Percentiles rank a stretch among this genome's conserved stretches.
Conservation (phyloP, 352 stramenopile species). For the Pythium biforme region DNA sequence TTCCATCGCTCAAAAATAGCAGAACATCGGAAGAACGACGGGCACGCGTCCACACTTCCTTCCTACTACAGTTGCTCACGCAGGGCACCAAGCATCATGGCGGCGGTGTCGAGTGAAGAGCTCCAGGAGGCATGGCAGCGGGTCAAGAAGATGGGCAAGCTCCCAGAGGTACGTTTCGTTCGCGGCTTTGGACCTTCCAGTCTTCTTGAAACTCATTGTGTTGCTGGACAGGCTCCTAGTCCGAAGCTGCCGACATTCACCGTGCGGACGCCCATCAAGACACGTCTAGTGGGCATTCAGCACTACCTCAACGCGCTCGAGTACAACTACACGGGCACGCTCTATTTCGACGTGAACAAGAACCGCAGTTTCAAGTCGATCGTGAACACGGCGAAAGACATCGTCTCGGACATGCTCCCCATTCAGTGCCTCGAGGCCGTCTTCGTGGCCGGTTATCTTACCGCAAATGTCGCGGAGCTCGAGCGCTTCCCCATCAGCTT, state of each 20-base stretch:
- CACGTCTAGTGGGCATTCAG: conserved; percentile 55
- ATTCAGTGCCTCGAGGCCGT: conserved; percentile 90
- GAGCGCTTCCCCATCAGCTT: conserved; percentile 87
- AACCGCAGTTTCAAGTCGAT: conserved; percentile 90
- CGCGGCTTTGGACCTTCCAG: too few relatives aligned
- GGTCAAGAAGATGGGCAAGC: conserved; percentile 51
- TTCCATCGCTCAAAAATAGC: conserved; percentile 22
- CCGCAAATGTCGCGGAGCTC: conserved; percentile 56
- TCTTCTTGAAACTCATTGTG: too few relatives aligned
- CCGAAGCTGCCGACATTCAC: conserved; percentile 62
- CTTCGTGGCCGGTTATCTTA: conserved; percentile 82
- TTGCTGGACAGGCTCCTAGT: conserved; percentile 39
- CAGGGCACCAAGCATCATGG: conserved; percentile 32
- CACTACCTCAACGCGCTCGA: conserved; percentile 68
- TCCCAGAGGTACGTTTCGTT: conserved; percentile 44
- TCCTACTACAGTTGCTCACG: not conserved
- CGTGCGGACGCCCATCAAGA: conserved; percentile 59
- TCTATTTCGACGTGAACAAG: conserved; percentile 88
- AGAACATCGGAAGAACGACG: not conserved
- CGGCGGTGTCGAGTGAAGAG: conserved; percentile 58
- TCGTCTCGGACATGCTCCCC: conserved; percentile 74
- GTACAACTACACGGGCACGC: conserved; percentile 85
- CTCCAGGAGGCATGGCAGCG: conserved; percentile 67
- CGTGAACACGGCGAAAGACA: conserved; percentile 83
- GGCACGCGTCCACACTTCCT: not conserved